A percentile compares a stretch with the other conserved stretches of the same genome.
These are phyloP conservation scores for Macrolepiota fuliginosa DNA, from an alignment of 768 basidiomycete species.

Conservation along the genomic window DNA sequence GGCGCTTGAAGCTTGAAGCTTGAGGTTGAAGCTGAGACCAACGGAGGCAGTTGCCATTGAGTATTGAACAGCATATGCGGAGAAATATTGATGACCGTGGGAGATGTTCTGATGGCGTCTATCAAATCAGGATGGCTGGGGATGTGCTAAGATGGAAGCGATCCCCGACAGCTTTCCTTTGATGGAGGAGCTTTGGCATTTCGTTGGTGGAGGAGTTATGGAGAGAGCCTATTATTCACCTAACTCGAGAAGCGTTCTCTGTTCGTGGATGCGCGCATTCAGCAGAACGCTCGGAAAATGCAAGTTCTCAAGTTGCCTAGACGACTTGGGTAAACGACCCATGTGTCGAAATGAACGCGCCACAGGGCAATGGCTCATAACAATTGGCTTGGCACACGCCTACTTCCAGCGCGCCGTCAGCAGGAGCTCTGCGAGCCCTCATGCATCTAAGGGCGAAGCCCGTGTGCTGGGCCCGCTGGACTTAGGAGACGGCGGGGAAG, in stretches of 20 bases:
- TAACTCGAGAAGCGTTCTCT: background rate
- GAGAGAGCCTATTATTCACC: background rate
- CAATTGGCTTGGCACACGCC: background rate
- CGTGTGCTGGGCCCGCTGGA: background rate
- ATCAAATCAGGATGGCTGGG: background rate
- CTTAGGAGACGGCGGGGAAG: background rate
- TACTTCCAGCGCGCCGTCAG: background rate
- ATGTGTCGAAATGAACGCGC: background rate
- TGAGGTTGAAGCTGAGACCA: too few relatives aligned
- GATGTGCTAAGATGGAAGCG: background rate
- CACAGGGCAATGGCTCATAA: background rate
- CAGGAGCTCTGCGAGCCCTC: background rate
- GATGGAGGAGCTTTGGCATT: background rate
- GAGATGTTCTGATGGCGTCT: background rate
- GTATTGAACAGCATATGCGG: background rate
- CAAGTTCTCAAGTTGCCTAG: background rate
- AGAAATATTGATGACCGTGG: background rate
- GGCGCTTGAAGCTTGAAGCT: too few relatives aligned
- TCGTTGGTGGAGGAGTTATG: background rate
- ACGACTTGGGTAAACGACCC: background rate
- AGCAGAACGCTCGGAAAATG: background rate
- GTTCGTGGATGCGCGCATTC: background rate
- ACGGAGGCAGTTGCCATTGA: too few relatives aligned
- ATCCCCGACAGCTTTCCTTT: background rate
- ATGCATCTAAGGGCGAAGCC: background rate